Base-by-base conservation (phyloP, 768 basidiomycete species). In the Rhizopogon vinicolor region DNA sequence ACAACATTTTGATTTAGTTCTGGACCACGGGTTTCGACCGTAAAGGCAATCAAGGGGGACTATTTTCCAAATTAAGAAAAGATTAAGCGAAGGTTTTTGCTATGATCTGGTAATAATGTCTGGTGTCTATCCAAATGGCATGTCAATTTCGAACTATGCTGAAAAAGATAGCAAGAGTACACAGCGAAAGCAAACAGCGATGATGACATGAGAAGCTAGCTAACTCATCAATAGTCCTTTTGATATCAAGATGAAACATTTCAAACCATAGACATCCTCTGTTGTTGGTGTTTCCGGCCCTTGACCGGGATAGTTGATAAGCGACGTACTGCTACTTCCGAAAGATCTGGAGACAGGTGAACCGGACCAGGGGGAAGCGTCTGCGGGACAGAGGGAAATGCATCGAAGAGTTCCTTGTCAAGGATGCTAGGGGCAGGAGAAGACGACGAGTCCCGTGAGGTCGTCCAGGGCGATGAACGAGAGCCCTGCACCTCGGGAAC, bases 381-480 rank as follows among this genome's bases (percentile, higher is more conserved):
- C 45, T 77, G 73, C 1, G 88, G 87, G 5, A 89, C 87, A 35
- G 80, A 79, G 22, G 89, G 89, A 68, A 90, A 89, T 7, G 85
- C 79, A 55, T 89, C 87, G 59, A 85, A 87, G 22, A 87, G 69
- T 10, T 80, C 80, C 57, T 74, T 72, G 63, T 86, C 84, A 42
- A 89, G 78, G 25, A 62, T 33, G 60, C 70, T 70, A 18, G 39
- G 49, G 71, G 82, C 58, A 74, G 82, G 59, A 74, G 71, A 57
- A 65, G 71, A 43, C 54, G 63, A 74, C 2, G 76, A 74, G 39
- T 75, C 68, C 65, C 16, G 71, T 54, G 31, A 78, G 68, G 80
- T 83, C 55, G 74, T 68, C 77, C 78, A 80, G 2, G 84, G 82
- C 4, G 66, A 58, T 0, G 77, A 76, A 10, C 77, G 72, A 3